Percentiles rank a stretch among this genome's conserved stretches.
phyloP scores from a whole-genome alignment of 1,139 yeast genomes.

The Candida glucosophila region DNA sequence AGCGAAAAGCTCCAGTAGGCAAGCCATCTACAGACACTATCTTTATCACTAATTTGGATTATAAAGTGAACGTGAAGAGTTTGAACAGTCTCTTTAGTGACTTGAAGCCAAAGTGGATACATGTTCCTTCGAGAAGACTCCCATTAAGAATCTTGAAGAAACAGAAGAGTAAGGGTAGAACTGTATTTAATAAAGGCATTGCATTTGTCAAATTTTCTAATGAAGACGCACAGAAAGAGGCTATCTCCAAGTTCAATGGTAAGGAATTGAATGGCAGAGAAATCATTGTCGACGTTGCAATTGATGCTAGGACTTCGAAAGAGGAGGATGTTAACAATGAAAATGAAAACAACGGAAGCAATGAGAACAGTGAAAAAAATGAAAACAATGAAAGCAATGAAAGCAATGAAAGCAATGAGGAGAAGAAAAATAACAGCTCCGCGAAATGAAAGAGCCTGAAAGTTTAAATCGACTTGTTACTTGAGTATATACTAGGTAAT shows the following conservation, averaged over 20 bases:
- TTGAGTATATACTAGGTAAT: too few species aligned
- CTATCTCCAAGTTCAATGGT: slow-evolving; percentile 46
- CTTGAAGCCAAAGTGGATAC: slow-evolving; percentile 45
- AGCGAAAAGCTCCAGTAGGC: slow-evolving; percentile 39
- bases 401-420: slow-evolving; percentile 3
- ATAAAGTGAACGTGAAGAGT: slow-evolving; percentile 35
- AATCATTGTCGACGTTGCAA: slow-evolving; percentile 48
- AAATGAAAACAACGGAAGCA: slow-evolving; percentile 1
- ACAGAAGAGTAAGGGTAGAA: slow-evolving; percentile 29
- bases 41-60: slow-evolving; percentile 51
- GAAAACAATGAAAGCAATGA: slow-evolving; percentile 1
- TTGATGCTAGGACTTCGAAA: slow-evolving; percentile 34
- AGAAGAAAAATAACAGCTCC: too few species aligned
- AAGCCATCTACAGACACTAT: slow-evolving; percentile 46
- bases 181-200: slow-evolving; percentile 51
- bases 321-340: slow-evolving; percentile 8
- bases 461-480: too few species aligned
- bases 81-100: slow-evolving; percentile 38
- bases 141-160: slow-evolving; percentile 31
- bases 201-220: slow-evolving; percentile 50
- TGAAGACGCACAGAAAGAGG: slow-evolving; percentile 40
- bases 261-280: slow-evolving; percentile 44
- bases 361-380: slow-evolving; percentile 1
- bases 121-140: slow-evolving; percentile 44
- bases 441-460: too few species aligned